A percentile compares a stretch with the other conserved stretches of the same genome.
These are phyloP conservation scores for Dendrocalamus latiflorus DNA, from an alignment of 202 grass and related monocot species.

Conservation along the genomic window DNA sequence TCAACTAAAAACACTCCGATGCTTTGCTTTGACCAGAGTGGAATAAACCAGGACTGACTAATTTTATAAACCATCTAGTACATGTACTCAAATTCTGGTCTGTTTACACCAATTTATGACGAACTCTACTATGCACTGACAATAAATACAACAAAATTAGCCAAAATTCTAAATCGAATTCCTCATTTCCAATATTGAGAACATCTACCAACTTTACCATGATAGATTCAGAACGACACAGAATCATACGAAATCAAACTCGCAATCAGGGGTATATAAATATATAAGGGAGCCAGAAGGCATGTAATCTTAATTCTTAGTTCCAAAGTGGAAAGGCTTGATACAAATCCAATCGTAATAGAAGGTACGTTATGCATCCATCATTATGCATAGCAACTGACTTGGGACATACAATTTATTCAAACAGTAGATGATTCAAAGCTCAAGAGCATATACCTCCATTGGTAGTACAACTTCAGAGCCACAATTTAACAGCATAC, in stretches of 20 bases:
- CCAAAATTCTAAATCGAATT: neutral
- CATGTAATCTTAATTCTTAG: slow-evolving; percentile 3
- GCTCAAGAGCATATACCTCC: slow-evolving; percentile 30
- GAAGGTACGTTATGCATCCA: neutral
- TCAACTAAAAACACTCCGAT: neutral
- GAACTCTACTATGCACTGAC: neutral
- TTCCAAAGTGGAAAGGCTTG: neutral
- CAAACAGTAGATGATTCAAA: neutral
- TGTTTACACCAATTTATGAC: slow-evolving; percentile 3
- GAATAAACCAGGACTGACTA: neutral
- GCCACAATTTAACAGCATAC: slow-evolving; percentile 22
- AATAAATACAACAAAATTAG: neutral
- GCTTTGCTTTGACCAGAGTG: neutral
- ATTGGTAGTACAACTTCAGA: slow-evolving; percentile 13
- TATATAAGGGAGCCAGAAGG: neutral
- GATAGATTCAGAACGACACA: neutral
- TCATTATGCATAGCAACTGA: neutral
- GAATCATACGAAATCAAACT: slow-evolving; percentile 6
- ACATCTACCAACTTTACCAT: neutral
- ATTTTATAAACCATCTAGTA: slow-evolving; percentile 9
- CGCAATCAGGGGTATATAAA: neutral
- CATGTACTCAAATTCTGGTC: slow-evolving; percentile 1
- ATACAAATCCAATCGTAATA: neutral
- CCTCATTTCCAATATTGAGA: neutral
- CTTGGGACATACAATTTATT: slow-evolving; percentile 6